Evolutionary conservation across 164 flowering plant species (phyloP).

Genomic region (Annona cherimola): DNA sequence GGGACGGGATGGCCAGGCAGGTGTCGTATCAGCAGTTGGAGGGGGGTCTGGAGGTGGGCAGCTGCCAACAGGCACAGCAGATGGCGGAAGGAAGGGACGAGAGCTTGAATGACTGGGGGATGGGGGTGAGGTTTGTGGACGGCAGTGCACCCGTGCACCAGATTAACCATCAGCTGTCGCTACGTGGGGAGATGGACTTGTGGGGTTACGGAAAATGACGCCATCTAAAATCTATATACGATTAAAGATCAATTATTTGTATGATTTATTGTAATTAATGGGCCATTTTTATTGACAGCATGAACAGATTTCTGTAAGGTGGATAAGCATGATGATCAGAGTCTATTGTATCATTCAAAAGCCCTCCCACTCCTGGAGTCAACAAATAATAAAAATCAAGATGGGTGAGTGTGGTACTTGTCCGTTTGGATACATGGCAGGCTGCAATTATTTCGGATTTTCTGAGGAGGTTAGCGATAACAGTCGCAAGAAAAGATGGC

Average conservation of each 20-base stretch:
- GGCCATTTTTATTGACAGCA: background rate
- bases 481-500: too few species aligned
- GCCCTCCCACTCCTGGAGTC: too few species aligned
- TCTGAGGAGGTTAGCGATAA: too few species aligned
- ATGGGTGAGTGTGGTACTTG: too few species aligned
- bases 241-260: background rate
- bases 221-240: background rate
- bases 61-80: constrained; percentile 31
- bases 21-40: constrained; percentile 38
- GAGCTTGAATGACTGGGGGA: constrained; percentile 50
- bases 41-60: constrained; percentile 31
- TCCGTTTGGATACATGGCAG: too few species aligned
- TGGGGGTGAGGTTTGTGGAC: constrained; percentile 40
- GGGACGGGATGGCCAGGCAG: constrained; percentile 25
- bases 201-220: constrained; percentile 67
- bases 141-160: constrained; percentile 31
- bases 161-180: constrained; percentile 49
- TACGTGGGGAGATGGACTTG: constrained; percentile 80
- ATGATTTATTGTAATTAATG: constrained; percentile 1
- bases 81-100: constrained; percentile 24
- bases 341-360: too few species aligned
- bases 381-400: too few species aligned
- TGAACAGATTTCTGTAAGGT: background rate
- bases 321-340: too few species aligned
- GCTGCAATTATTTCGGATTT: too few species aligned